Conservation (phyloP, 306 rosid species). For the Pyrus bretschneideri region DNA sequence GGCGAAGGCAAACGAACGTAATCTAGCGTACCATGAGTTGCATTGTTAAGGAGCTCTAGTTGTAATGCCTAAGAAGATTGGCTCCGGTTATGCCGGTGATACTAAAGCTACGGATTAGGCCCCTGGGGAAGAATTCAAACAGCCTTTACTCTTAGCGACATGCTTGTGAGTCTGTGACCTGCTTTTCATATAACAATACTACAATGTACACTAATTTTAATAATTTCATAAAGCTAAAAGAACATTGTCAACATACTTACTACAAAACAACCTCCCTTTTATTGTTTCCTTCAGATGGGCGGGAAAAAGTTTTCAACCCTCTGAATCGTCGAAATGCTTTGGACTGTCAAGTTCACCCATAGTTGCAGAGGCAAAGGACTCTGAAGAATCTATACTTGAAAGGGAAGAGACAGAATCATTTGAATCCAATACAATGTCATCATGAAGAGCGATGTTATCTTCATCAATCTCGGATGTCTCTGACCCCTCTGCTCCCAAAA, state of each 20-base stretch:
- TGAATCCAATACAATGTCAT: conserved; percentile 50
- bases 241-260: neutral
- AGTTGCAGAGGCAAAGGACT: conserved; percentile 91
- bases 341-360: conserved; percentile 96
- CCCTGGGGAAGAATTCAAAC: neutral
- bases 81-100: no score
- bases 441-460: conserved; percentile 54
- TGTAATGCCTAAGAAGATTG: no score
- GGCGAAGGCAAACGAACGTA: no score
- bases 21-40: no score
- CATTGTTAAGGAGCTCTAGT: no score
- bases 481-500: conserved; percentile 66
- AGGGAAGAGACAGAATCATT: conserved; percentile 72
- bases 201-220: neutral
- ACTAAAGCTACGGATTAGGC: no score
- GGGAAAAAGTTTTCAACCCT: neutral
- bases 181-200: neutral
- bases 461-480: conserved; percentile 73
- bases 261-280: neutral
- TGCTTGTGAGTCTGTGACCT: neutral
- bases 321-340: conserved; percentile 46
- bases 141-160: neutral
- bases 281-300: neutral
- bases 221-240: no score
- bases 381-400: conserved; percentile 54